phyloP scores from a whole-genome alignment of 345 rosid genomes.

The Balakata baccata region DNA sequence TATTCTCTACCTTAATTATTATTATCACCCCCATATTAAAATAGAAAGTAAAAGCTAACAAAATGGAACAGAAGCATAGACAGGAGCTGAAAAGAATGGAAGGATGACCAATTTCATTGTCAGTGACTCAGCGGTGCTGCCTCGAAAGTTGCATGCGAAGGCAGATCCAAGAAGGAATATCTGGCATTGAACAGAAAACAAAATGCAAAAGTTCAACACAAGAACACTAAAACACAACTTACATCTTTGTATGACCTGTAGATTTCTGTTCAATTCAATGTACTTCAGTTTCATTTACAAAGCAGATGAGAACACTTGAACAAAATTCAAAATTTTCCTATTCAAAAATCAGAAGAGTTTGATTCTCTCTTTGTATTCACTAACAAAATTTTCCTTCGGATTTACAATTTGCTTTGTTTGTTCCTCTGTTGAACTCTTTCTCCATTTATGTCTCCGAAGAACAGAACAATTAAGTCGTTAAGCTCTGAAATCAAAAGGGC shows the following conservation, averaged over 20 bases:
- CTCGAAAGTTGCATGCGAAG: background rate
- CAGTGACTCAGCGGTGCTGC: no score
- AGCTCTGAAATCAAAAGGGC: constrained; percentile 56
- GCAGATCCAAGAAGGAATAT: background rate
- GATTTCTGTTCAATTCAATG: background rate
- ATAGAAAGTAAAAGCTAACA: no score
- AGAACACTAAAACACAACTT: background rate
- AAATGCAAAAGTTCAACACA: background rate
- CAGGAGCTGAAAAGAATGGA: no score
- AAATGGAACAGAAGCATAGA: no score
- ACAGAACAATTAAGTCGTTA: background rate
- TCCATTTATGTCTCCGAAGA: background rate
- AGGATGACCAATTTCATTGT: no score
- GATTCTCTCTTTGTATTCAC: constrained; percentile 22
- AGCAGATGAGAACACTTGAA: background rate
- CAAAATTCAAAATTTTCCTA: background rate
- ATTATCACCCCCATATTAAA: no score
- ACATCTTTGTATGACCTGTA: background rate
- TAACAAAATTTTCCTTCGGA: constrained; percentile 47
- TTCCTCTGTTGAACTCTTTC: background rate
- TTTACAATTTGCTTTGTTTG: constrained; percentile 33
- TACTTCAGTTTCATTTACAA: background rate
- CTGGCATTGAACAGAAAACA: background rate
- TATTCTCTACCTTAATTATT: no score
- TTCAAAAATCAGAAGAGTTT: constrained; percentile 19